Evolutionary conservation across 2,329 filamentous ascomycete genomes (phyloP), one percentile per base, ranked within the genome.

Genomic region (Cladosporium sp.): DNA sequence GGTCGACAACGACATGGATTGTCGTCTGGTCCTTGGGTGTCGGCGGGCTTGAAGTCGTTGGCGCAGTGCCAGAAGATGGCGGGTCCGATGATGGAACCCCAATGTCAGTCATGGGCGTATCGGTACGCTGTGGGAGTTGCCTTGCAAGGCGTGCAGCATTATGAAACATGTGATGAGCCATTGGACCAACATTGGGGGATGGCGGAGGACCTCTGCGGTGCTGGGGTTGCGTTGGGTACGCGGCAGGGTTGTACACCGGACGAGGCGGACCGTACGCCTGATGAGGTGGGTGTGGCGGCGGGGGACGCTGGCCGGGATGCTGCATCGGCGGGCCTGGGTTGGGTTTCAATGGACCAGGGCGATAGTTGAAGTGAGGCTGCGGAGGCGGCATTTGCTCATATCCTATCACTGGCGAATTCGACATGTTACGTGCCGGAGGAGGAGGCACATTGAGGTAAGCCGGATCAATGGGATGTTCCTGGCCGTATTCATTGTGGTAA

Each of bases 51-150:
- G 64, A 65, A 2, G 64, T 64, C 3, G 59, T 66, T 15, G 72
- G 72, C 6, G 61, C 62, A n/a, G 63, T 65, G 39, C 61, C 59
- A n/a, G 68, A 67, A 1, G 67, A 70, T 30, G 69, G 64, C 38
- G 68, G 64, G 51, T 74, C 72, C 2, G 72, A 74, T 1, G 71
- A 74, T 12, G 69, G 68, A 5, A 65, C 61, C 12, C 71, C 67
- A 1, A 64, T 62, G 38, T 72, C 68, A 4, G 66, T 67, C 48
- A 68, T 58, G 6, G 67, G 66, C 1, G 62, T 67, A 43, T 62
- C 62, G 19, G 59, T 62, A 25, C 65, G 64, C 16, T 59, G 60
- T 25, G 63, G 65, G 13, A 62, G 39, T 13, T 60, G 53, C 12
- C 62, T 57, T 32, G 60, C 61, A 59, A 63, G 61, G 11, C 63